Evolutionary conservation across 2,329 filamentous ascomycete genomes (phyloP), one percentile per base, ranked within the genome.

Genomic region (Hansfordia pulvinata): DNA sequence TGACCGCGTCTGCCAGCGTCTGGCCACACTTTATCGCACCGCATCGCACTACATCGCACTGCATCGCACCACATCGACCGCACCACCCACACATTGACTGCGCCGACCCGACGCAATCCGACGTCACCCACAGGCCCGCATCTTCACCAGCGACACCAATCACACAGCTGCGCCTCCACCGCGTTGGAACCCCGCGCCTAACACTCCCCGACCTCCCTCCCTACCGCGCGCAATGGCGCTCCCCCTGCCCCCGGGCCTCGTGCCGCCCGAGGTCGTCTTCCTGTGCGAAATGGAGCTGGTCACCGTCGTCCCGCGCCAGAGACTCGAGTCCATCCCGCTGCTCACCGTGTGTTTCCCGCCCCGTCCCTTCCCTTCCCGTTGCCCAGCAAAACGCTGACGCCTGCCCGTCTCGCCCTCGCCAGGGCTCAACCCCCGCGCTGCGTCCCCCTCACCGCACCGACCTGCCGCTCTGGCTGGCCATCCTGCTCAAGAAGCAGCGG

Each of bases 271-370:
- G 58, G 80, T 92, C 23, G 81, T 85, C 26, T 98, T 96, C 47
- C 62, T 96, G 16, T 93, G 86, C 53, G 90, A 98, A 59, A 96
- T 94, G 85, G 88, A 96, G 58, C 71, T 84, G 43, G 80, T 98
- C 30, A 94, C 86, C 0, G 70, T 98, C 13, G 74, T 96, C 26
- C 90, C 90, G 19, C 81, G 90, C 28, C 86, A 96, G 52, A 72
- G 81, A 36, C 74, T 98, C 28, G 85, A 94, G 38, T 73, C 72
- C 39, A 79, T 98, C 35, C 67, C 82, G 41, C 68, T 98, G 35
- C 69, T 98, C 29, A 76, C 78, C 38, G 90, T 96, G 63, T 62
- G 78, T 71, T 32, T 45, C 43, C 40, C 42, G 5, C 25, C 33
- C 26, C 38, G 36, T 35, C 28, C 28, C 29, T 26, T 19, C 23